phyloP scores from a whole-genome alignment of 2,329 filamentous ascomycete species.

The Sphaerulina populicola region DNA sequence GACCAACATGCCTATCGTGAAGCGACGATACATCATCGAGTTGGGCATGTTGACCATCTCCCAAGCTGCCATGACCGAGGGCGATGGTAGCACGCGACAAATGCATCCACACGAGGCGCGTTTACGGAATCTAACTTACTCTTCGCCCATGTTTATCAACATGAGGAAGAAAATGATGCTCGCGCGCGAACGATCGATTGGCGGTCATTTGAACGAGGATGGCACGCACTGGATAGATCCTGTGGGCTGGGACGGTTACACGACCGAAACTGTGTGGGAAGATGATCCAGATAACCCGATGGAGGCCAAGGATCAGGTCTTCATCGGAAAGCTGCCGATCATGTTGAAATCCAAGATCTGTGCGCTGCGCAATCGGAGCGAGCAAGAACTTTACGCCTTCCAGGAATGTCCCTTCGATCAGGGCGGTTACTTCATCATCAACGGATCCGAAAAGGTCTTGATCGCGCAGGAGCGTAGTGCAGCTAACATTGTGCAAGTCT shows the following conservation, averaged over 20 bases:
- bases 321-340: conserved; percentile 90
- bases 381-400: conserved; percentile 78
- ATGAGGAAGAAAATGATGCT: conserved; percentile 79
- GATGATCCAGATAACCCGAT: conserved; percentile 24
- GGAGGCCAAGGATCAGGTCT: conserved; percentile 52
- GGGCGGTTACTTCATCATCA: conserved; percentile 98
- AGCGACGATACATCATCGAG: conserved; percentile 89
- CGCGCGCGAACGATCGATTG: conserved; percentile 65
- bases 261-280: conserved; percentile 41
- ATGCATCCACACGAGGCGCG: conserved; percentile 92
- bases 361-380: conserved; percentile 71
- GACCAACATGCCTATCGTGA: conserved; percentile 58
- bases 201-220: conserved; percentile 57
- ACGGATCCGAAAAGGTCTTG: conserved; percentile 95
- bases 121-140: conserved; percentile 90
- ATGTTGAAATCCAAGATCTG: conserved; percentile 98
- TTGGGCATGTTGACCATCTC: conserved; percentile 86
- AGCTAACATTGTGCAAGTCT: conserved; percentile 97
- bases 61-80: conserved; percentile 83
- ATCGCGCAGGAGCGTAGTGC: conserved; percentile 97
- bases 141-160: conserved; percentile 79
- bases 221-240: conserved; percentile 35
- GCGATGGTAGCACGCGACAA: conserved; percentile 76
- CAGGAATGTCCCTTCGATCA: conserved; percentile 98
- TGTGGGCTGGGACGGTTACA: conserved; percentile 34